phyloP scores from a whole-genome alignment of 352 stramenopile genomes.

The Phytophthora fragariae region DNA sequence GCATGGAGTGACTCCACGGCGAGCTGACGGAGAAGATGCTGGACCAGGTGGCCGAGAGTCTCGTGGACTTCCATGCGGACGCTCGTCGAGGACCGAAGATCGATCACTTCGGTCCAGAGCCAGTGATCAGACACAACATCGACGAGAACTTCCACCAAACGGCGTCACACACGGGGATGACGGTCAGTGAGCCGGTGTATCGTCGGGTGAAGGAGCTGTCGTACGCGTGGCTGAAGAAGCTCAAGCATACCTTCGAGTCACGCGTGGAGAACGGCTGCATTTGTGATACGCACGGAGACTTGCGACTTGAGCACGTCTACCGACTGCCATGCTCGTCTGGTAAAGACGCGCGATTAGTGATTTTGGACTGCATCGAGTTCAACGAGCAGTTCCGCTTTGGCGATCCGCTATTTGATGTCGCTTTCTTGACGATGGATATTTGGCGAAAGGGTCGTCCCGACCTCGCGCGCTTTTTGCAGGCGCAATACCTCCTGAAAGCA shows the following conservation, averaged over 20 bases:
- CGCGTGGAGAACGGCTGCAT: conserved; percentile 68
- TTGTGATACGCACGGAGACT: conserved; percentile 73
- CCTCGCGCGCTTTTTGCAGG: conserved; percentile 55
- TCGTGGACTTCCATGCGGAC: conserved; percentile 65
- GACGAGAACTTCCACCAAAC: conserved; percentile 83
- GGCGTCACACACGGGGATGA: conserved; percentile 50
- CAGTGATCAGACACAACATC: conserved; percentile 66
- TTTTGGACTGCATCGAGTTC: conserved; percentile 84
- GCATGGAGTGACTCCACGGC: conserved; percentile 36
- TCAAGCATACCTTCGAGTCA: conserved; percentile 46
- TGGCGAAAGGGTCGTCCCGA: conserved; percentile 66
- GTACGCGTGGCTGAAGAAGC: conserved; percentile 54
- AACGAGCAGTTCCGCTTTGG: conserved; percentile 83
- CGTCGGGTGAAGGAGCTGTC: conserved; percentile 59
- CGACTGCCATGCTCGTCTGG: conserved; percentile 30
- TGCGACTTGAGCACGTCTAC: conserved; percentile 77
- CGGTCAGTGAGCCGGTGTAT: conserved; percentile 59
- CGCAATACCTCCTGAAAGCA: conserved; percentile 63
- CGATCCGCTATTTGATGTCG: conserved; percentile 69
- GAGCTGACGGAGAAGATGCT: conserved; percentile 48
- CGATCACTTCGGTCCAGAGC: conserved; percentile 62
- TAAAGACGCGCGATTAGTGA: conserved; percentile 38
- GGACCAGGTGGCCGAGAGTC: conserved; percentile 47
- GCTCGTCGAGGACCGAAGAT: conserved; percentile 63
- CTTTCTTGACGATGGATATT: conserved; percentile 78